A percentile compares a stretch with the other conserved stretches of the same genome.
Evolutionary conservation across 495 filamentous ascomycete genomes (phyloP).

Genomic region (Podospora comata): DNA sequence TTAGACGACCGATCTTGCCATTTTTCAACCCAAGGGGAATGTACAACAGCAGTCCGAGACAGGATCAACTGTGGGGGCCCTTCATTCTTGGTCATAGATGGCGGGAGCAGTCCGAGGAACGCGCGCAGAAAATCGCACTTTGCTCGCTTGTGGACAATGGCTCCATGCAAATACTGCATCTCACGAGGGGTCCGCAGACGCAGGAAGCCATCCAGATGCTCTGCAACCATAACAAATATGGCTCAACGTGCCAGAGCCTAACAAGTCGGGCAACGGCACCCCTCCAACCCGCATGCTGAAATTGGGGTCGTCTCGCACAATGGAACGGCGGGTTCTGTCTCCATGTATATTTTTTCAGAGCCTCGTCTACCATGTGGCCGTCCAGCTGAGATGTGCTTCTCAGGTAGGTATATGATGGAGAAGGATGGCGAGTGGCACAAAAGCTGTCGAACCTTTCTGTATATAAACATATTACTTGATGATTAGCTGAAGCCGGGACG

Average conservation of each 20-base stretch:
- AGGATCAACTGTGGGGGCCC: background rate
- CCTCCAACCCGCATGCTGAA: background rate
- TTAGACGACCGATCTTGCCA: background rate
- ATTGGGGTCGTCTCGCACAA: background rate
- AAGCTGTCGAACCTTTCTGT: background rate
- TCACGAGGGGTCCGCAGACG: background rate
- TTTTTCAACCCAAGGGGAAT: background rate
- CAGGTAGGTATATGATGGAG: background rate
- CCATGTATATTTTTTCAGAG: background rate
- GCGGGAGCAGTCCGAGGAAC: background rate
- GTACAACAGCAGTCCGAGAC: background rate
- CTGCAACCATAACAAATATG: background rate
- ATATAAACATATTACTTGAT: background rate
- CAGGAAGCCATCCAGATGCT: background rate
- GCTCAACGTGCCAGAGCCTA: background rate
- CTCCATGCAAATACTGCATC: background rate
- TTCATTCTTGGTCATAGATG: background rate
- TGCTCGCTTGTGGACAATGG: background rate
- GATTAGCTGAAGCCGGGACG: background rate
- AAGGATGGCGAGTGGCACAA: background rate
- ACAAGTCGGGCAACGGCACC: background rate
- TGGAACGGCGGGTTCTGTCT: background rate
- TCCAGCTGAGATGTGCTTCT: background rate
- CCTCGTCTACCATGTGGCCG: background rate
- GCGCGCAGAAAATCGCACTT: background rate